phyloP scores from a whole-genome alignment of 805 yeast genomes.

The Saturnispora sanitii region DNA sequence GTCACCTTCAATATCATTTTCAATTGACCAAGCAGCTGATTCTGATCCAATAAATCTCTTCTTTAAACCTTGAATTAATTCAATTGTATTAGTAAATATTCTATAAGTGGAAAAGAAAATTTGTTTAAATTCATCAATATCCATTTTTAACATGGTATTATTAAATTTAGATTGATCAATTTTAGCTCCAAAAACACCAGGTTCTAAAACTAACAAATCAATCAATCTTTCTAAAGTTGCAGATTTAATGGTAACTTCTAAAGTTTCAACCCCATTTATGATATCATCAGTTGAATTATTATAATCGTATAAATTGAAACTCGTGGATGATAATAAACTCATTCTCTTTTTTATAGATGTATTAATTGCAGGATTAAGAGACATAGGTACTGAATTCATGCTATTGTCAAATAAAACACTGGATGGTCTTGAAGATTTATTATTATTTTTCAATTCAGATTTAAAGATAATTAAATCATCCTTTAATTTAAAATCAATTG shows the following conservation, averaged over 20 bases:
- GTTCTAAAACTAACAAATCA: conserved; percentile 70
- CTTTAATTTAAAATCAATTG: conserved; percentile 41
- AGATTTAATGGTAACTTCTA: conserved; percentile 35
- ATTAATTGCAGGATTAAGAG: neutral
- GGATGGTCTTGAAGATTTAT: conserved; percentile 21
- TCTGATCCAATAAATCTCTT: conserved; percentile 52
- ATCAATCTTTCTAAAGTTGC: conserved; percentile 69
- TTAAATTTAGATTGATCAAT: conserved; percentile 33
- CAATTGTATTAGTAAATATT: conserved; percentile 50
- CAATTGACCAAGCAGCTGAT: conserved; percentile 49
- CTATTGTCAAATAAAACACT: conserved; percentile 27
- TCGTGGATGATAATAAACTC: conserved; percentile 28
- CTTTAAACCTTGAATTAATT: conserved; percentile 42
- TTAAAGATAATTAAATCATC: conserved; percentile 51
- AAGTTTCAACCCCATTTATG: conserved; percentile 15
- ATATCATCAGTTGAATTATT: conserved; percentile 18
- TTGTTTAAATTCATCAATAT: conserved; percentile 52
- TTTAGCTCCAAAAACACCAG: conserved; percentile 41
- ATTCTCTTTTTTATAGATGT: conserved; percentile 24
- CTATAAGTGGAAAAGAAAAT: conserved; percentile 64
- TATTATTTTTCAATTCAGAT: conserved; percentile 22
- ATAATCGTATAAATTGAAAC: conserved; percentile 27
- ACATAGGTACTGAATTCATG: neutral
- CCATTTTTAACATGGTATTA: conserved; percentile 43
- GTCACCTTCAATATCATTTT: neutral